A percentile compares a stretch with the other conserved stretches of the same genome.
These are phyloP conservation scores for Tagetes erecta DNA, from an alignment of 129 eudicot species.

Conservation along the genomic window DNA sequence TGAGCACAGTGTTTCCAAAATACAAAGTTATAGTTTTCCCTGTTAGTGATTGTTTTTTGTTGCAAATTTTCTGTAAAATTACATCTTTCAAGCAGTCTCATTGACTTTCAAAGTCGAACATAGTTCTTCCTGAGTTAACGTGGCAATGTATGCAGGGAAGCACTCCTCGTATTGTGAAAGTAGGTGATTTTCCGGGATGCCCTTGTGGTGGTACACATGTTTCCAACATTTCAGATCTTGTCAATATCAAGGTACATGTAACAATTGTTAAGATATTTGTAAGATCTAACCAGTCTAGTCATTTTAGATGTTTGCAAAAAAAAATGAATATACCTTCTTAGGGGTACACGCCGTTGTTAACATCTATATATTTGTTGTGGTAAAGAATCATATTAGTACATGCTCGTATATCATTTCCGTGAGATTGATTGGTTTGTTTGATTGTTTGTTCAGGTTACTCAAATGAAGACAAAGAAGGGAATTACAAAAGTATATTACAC, in stretches of 20 bases:
- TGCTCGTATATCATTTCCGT: background rate
- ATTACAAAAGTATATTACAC: conserved; percentile 75
- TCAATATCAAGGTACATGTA: conserved; percentile 56
- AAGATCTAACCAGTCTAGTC: background rate
- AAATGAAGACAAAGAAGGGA: conserved; percentile 79
- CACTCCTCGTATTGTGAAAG: conserved; percentile 73
- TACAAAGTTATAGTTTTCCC: background rate
- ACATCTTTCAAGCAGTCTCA: background rate
- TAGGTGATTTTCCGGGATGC: conserved; percentile 83
- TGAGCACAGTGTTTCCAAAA: background rate
- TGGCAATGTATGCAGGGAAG: conserved; percentile 58
- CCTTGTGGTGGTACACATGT: conserved; percentile 99
- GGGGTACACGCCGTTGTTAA: background rate
- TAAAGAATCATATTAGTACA: background rate
- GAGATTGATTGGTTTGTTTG: conserved; percentile 4
- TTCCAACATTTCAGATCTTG: conserved; percentile 63
- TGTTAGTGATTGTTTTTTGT: background rate
- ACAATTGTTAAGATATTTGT: background rate
- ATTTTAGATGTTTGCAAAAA: background rate
- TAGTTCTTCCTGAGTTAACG: background rate
- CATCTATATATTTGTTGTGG: background rate
- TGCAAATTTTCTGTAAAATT: background rate
- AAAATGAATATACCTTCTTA: background rate
- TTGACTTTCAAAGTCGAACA: conserved; percentile 18
- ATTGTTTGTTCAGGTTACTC: conserved; percentile 60